Conservation (phyloP, 2,329 filamentous ascomycete genomes). For the Rasamsonia emersonii region DNA sequence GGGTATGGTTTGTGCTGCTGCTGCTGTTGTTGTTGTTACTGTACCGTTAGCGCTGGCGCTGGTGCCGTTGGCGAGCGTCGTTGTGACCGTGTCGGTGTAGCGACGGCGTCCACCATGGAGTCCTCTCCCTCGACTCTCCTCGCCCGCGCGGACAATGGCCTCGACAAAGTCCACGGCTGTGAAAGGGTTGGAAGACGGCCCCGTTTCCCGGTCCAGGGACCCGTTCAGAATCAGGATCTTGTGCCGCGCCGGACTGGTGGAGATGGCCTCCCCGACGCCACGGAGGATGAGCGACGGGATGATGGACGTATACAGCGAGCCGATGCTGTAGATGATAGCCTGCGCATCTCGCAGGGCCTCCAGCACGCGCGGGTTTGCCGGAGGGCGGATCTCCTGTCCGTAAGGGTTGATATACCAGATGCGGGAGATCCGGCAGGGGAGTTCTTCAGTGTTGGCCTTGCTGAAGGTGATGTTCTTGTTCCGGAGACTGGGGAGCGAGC, state of each 20-base stretch:
- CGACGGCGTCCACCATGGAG: constrained; percentile 5
- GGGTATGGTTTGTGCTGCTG: constrained; percentile 1
- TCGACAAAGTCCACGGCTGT: constrained; percentile 72
- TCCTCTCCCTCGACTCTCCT: constrained; percentile 51
- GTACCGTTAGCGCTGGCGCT: constrained; percentile 8
- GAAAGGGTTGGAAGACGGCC: constrained; percentile 56
- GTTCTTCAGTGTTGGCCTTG: constrained; percentile 70
- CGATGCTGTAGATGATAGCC: constrained; percentile 81
- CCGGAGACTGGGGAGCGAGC: constrained; percentile 69
- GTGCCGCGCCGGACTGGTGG: constrained; percentile 43
- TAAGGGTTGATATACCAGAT: constrained; percentile 99
- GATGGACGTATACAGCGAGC: constrained; percentile 85
- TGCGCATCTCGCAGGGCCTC: constrained; percentile 56
- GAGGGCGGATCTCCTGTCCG: constrained; percentile 85
- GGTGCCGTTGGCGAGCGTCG: constrained; percentile 4
- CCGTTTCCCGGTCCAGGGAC: constrained; percentile 76
- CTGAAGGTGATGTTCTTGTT: constrained; percentile 74
- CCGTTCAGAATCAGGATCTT: constrained; percentile 85
- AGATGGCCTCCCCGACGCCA: constrained; percentile 61
- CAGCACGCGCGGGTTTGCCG: constrained; percentile 72
- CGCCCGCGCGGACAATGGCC: constrained; percentile 67
- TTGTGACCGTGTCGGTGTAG: constrained; percentile 3
- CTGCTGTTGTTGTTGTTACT: background rate
- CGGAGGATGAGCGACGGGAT: constrained; percentile 72
- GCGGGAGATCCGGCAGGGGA: constrained; percentile 67